Evolutionary conservation across 2,329 filamentous ascomycete species (phyloP), one percentile per base, ranked within the genome.

Genomic region (Nemania diffusa): DNA sequence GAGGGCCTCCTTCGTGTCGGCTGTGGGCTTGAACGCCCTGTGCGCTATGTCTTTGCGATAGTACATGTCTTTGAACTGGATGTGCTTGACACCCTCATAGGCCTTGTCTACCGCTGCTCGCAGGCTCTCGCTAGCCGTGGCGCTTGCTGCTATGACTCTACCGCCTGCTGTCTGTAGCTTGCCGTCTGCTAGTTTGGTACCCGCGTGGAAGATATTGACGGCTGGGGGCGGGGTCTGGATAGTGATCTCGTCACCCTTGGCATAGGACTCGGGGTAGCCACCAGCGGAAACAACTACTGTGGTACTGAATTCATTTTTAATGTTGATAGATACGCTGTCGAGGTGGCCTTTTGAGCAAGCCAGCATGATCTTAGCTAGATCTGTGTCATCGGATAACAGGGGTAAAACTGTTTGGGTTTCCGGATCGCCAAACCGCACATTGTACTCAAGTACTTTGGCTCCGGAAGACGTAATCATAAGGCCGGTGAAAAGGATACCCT

Each of bases 281-380:
- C 91, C 93, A 8, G 96, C 92, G 61, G 95, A 93, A 20, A 97
- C 91, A n/a, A 98, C 94, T 37, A 99, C 94, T 1, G 95, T 98
- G 27, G 93, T 92, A 69, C 93, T 94, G 76, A 91, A 96, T 69
- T 87, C 88, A 56, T 85, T 77, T 67, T 91, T 87, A 37, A 95
- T 81, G 69, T 89, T 89, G 72, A 97, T 82, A 5, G 86, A 81
- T 56, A 94, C 87, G 65, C 87, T 87, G 69, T 91, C 87, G 20
- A 98, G 86, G 76, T 88, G 91, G 44, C 91, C 90, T 58, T 91
- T 87, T 8, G 91, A 88, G 79, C 93, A 97, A 62, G 94, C 93
- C 51, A 94, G 84, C 91, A 97, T 94, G 67, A 97, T 86, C 77
- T 95, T 89, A 0, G 93, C 94, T 57, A 98, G 85, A 80, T 97